These are phyloP conservation scores for Irpex sp. DNA, from an alignment of 1,284 basidiomycete species.

Conservation along the genomic window DNA sequence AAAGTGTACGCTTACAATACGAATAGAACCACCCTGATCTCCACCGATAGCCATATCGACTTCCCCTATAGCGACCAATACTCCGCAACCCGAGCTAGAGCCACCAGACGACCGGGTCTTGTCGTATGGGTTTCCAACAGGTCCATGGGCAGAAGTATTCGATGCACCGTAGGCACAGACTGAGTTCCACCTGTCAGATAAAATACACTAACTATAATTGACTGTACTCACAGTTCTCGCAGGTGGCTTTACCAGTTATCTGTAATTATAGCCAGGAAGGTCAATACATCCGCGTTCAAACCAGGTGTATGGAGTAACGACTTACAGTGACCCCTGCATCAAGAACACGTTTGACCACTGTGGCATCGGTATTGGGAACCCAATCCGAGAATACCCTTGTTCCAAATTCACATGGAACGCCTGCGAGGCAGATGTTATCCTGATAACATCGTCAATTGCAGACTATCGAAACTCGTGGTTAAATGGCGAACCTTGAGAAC, in stretches of 20 bases:
- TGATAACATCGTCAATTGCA: conserved; percentile 16
- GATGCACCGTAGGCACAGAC: conserved; percentile 34
- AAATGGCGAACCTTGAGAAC: conserved; percentile 14
- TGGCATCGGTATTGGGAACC: conserved; percentile 36
- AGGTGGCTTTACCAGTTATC: conserved; percentile 37
- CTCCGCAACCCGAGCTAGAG: conserved; percentile 40
- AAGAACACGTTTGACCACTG: conserved; percentile 38
- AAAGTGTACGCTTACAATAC: conserved; percentile 23
- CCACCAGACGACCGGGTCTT: conserved; percentile 40
- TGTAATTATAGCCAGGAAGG: background rate
- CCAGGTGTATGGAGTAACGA: too few species aligned
- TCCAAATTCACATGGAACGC: conserved; percentile 32
- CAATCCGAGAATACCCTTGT: conserved; percentile 30
- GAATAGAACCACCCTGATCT: conserved; percentile 41
- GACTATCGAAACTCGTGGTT: background rate
- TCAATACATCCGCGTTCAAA: too few species aligned
- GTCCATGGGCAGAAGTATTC: conserved; percentile 32
- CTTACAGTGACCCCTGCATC: conserved; percentile 34
- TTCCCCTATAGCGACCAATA: conserved; percentile 34
- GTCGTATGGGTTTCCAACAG: conserved; percentile 40
- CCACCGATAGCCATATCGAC: conserved; percentile 44
- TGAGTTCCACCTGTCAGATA: background rate
- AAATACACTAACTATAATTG: background rate
- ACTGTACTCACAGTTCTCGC: conserved; percentile 27
- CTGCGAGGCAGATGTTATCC: conserved; percentile 35